Base-by-base conservation (phyloP, 352 stramenopile genomes). In the Pythium rishiriense region DNA sequence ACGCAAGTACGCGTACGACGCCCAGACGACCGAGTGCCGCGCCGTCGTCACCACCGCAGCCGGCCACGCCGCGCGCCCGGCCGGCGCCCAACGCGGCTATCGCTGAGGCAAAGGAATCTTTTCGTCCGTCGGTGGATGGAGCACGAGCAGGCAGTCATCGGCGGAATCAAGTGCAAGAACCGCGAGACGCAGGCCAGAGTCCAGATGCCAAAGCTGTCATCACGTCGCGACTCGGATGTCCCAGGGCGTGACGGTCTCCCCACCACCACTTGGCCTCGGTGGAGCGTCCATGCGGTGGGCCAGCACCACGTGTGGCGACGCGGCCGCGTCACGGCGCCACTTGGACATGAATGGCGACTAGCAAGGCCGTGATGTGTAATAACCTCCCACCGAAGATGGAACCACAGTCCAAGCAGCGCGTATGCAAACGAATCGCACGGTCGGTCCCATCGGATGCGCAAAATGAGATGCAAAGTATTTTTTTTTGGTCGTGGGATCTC, bases 11-110 rank as follows among this genome's bases (percentile, higher is more conserved):
- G 74, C 66, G 28, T 85, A 73, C 59, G 75, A 86, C 29, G 48
- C 70, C 19, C 56, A 81, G 57, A 86, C 79, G n/a, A 71, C 76
- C 31, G 79, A 88, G 68, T 85, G 76, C 42, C 68, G 75, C 21
- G 63, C 70, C 39, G 74, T 66, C 24, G 39, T 52, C 56, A 22
- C 35, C 15, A 47, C 50, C 47, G 22, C 45, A 11, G 33, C 22
- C 0, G 33, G 31, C 25, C 51, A 60, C 26, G 17, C 33, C 24
- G 7, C 19, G 29, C 26, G 28, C 48, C 15, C 35, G 48, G 9
- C 48, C 10, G 28, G 29, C 6, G 29, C 48, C 19, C 22, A 51
- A n/a, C 37, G 53, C 10, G 53, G 53, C 37, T 60, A 60, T 42
- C 53, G 53, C 17, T 60, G 53, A 60, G 6, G 25, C n/a, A n/a